A percentile compares a stretch with the other conserved stretches of the same genome.
Conservation (phyloP, 208 protist species). For the Sergeia podlipaevii region DNA sequence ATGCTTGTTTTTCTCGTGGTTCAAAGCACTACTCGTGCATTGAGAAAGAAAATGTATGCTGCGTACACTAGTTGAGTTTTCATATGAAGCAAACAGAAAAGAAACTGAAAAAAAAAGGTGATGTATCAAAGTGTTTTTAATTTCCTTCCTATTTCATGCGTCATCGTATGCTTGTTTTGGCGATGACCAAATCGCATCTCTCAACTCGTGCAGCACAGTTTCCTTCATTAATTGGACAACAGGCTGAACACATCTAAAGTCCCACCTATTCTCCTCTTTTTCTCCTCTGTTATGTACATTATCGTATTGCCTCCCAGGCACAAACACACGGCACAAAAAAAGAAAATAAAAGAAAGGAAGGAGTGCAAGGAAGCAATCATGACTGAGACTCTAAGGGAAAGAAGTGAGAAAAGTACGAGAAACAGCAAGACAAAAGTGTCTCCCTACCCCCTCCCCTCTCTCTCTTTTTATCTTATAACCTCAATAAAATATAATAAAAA, state of each 20-base stretch:
- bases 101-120: slow-evolving; percentile 5
- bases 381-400: too few relatives aligned
- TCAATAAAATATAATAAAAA: slow-evolving; percentile 1
- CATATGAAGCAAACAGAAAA: slow-evolving; percentile 1
- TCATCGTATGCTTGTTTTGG: too few relatives aligned
- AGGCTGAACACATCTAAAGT: slow-evolving; percentile 10
- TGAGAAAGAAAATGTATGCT: neutral
- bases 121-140: neutral
- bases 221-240: neutral
- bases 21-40: neutral
- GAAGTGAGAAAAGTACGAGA: too few relatives aligned
- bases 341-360: slow-evolving; percentile 4
- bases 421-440: too few relatives aligned
- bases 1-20: too few relatives aligned
- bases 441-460: too few relatives aligned
- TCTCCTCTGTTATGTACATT: too few relatives aligned
- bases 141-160: too few relatives aligned
- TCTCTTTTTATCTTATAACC: neutral
- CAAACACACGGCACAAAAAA: slow-evolving; percentile 1
- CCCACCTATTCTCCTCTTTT: too few relatives aligned
- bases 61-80: neutral
- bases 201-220: neutral
- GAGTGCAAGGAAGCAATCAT: too few relatives aligned
- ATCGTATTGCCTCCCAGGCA: too few relatives aligned
- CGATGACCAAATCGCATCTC: too few relatives aligned